Conservation (phyloP, 1,139 yeast genomes). For the Lodderomyces elongisporus region DNA sequence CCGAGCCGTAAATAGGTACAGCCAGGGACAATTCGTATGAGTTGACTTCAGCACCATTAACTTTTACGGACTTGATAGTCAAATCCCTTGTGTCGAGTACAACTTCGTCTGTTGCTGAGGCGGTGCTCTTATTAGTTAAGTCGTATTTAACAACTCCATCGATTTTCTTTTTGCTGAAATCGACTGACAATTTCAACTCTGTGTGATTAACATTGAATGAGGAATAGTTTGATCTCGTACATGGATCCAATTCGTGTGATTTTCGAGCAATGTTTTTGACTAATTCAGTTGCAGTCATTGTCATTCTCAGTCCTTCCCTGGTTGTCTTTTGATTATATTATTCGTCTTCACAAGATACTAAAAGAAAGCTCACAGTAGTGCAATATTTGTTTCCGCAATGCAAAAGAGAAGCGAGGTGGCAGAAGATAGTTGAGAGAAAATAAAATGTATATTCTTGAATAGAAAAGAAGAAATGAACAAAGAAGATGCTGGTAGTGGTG, state of each 20-base stretch:
- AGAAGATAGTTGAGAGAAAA: too few relatives aligned
- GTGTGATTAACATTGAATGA: conserved; percentile 42
- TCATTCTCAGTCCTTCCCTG: too few relatives aligned
- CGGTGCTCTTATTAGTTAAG: conserved; percentile 12
- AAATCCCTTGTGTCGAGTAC: conserved; percentile 32
- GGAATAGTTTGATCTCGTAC: conserved; percentile 69
- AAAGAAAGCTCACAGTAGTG: too few relatives aligned
- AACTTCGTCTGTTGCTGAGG: conserved; percentile 16
- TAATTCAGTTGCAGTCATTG: conserved; percentile 1
- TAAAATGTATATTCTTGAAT: too few relatives aligned
- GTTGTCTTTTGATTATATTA: too few relatives aligned
- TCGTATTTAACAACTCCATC: conserved; percentile 25
- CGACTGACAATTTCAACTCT: conserved; percentile 23
- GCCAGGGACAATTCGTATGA: conserved; percentile 17
- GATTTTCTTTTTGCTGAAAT: conserved; percentile 25
- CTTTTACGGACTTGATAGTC: conserved; percentile 17
- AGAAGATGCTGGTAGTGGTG: too few relatives aligned
- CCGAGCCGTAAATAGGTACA: conserved; percentile 29
- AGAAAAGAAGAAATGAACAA: too few relatives aligned
- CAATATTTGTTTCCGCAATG: too few relatives aligned
- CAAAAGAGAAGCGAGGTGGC: too few relatives aligned
- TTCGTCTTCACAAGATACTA: too few relatives aligned
- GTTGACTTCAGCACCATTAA: conserved; percentile 18
- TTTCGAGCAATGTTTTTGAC: conserved; percentile 9
- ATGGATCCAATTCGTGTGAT: conserved; percentile 45